These are phyloP conservation scores for Lophiotrema nucula DNA, from an alignment of 495 filamentous ascomycete genomes.

Conservation along the genomic window DNA sequence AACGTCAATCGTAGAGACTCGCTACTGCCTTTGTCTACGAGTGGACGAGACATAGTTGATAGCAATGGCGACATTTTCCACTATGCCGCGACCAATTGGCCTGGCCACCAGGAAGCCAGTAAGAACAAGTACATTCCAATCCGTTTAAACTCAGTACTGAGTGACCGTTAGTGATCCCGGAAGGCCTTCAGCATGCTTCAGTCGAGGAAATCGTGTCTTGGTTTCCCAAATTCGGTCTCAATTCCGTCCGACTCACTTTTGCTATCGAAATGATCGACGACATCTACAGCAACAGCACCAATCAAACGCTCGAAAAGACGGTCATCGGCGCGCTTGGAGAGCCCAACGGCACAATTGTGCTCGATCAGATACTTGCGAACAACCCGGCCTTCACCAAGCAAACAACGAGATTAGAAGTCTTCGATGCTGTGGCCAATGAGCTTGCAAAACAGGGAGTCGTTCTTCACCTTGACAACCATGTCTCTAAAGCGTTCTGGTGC, in stretches of 20 bases:
- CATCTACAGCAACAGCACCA: slow-evolving; percentile 40
- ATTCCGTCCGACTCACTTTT: slow-evolving; percentile 57
- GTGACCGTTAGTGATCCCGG: slow-evolving; percentile 41
- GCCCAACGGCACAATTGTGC: slow-evolving; percentile 37
- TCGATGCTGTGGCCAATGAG: slow-evolving; percentile 41
- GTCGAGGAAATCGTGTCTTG: slow-evolving; percentile 47
- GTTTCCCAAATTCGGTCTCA: slow-evolving; percentile 49
- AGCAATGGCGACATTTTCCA: slow-evolving; percentile 18
- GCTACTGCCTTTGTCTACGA: slow-evolving; percentile 5
- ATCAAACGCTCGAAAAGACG: slow-evolving; percentile 35
- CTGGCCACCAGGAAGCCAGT: slow-evolving; percentile 48
- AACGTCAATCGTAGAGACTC: not conserved
- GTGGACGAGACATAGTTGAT: slow-evolving; percentile 11
- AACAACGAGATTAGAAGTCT: slow-evolving; percentile 45
- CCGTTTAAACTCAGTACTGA: not conserved
- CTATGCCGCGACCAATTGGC: slow-evolving; percentile 38
- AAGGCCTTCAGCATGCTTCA: slow-evolving; percentile 51
- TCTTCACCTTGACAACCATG: slow-evolving; percentile 54
- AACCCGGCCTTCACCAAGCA: slow-evolving; percentile 42
- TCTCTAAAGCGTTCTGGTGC: slow-evolving; percentile 52
- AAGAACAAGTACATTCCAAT: not conserved
- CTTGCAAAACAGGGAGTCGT: slow-evolving; percentile 45
- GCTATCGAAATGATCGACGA: slow-evolving; percentile 48
- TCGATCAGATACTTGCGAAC: slow-evolving; percentile 41
- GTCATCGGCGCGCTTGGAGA: slow-evolving; percentile 45